Evolutionary conservation across 164 flowering plant genomes (phyloP).

Genomic region (Nymphaea thermarum): DNA sequence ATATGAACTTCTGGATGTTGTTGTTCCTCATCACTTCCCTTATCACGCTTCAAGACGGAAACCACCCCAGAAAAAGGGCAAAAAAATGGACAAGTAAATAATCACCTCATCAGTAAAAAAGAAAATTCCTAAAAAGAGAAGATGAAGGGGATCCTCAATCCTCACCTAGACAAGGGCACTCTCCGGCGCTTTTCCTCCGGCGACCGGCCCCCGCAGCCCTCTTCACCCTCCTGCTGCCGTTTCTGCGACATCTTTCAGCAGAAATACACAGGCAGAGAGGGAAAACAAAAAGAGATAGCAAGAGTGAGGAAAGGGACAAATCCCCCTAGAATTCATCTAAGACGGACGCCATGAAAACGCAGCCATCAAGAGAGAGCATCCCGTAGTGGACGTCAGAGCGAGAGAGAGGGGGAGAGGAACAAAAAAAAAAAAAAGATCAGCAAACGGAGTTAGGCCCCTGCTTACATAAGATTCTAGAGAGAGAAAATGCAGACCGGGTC

Average conservation of each 20-base stretch:
- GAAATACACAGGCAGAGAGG: not conserved
- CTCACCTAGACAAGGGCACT: constrained; percentile 11
- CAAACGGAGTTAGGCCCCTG: not conserved
- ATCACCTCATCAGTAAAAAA: not conserved
- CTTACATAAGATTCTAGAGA: not conserved
- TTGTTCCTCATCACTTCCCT: constrained; percentile 38
- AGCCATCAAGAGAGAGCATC: not conserved
- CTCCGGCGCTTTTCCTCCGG: constrained; percentile 48
- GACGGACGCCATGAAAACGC: not conserved
- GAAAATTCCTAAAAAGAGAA: not conserved
- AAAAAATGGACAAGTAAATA: no score
- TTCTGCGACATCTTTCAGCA: constrained; percentile 42
- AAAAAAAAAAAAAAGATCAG: not conserved
- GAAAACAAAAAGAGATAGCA: not conserved
- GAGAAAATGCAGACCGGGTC: no score
- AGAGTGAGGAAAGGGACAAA: not conserved
- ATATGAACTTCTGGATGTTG: constrained; percentile 23
- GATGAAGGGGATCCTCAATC: not conserved
- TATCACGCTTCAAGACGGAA: constrained; percentile 25
- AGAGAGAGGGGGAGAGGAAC: no score
- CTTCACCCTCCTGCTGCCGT: constrained; percentile 43
- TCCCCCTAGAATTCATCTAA: not conserved
- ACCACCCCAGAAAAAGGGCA: constrained; percentile 5
- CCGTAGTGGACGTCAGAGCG: not conserved
- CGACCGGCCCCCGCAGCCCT: constrained; percentile 13